phyloP scores from a whole-genome alignment of 805 yeast species.

The Candida endomychidarum region DNA sequence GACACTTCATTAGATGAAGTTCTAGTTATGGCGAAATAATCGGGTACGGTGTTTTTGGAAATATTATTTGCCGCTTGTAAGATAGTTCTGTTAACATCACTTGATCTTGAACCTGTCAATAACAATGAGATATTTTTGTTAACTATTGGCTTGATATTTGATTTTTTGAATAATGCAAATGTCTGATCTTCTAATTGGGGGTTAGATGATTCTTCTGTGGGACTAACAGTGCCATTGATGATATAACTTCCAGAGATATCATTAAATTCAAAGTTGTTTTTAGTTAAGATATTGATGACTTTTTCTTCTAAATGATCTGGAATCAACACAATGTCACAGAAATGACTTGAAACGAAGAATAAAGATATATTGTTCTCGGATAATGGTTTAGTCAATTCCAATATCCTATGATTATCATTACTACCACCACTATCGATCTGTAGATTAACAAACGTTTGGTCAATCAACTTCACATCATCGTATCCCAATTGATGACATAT shows the following conservation, averaged over 20 bases:
- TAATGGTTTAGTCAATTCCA: constrained; percentile 59
- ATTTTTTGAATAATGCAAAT: constrained; percentile 34
- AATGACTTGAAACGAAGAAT: constrained; percentile 62
- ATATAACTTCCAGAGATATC: constrained; percentile 46
- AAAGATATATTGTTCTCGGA: constrained; percentile 56
- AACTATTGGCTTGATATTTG: constrained; percentile 45
- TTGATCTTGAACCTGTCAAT: constrained; percentile 60
- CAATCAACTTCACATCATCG: constrained; percentile 37
- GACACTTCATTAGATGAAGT: constrained; percentile 53
- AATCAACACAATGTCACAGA: constrained; percentile 61
- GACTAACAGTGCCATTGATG: constrained; percentile 3
- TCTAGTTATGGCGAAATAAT: constrained; percentile 52
- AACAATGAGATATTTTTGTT: constrained; percentile 41
- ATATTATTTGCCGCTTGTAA: constrained; percentile 42
- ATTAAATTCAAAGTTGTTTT: constrained; percentile 44
- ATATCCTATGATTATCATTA: constrained; percentile 44
- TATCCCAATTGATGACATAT: constrained; percentile 32
- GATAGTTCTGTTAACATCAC: constrained; percentile 43
- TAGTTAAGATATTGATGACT: constrained; percentile 47
- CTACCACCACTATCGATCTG: constrained; percentile 63
- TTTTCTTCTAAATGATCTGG: constrained; percentile 46
- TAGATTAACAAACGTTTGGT: constrained; percentile 48
- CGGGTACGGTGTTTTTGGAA: constrained; percentile 31
- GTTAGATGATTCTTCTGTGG: not conserved
- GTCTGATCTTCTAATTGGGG: constrained; percentile 28